phyloP scores from a whole-genome alignment of 495 filamentous ascomycete species.

The Tetracladium setigerum region DNA sequence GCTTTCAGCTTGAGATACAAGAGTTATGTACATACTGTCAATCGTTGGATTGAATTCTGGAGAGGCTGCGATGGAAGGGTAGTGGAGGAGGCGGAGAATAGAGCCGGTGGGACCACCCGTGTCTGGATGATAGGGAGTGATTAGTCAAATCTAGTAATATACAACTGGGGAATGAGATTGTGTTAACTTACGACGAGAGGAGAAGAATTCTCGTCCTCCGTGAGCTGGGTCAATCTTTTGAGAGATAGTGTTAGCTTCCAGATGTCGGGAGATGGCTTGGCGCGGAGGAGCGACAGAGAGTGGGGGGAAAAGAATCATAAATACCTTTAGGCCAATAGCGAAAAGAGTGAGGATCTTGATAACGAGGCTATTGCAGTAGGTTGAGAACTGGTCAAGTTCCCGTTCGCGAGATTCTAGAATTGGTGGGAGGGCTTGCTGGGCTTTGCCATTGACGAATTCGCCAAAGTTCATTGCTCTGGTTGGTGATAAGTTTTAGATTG shows the following conservation, averaged over 20 bases:
- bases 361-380: conserved; percentile 66
- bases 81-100: conserved; percentile 77
- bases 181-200: conserved; percentile 39
- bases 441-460: conserved; percentile 60
- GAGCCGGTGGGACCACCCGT: conserved; percentile 56
- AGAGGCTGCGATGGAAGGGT: conserved; percentile 47
- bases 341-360: conserved; percentile 65
- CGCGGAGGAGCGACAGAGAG: not conserved
- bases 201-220: conserved; percentile 62
- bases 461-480: conserved; percentile 86
- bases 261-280: not conserved
- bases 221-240: conserved; percentile 28
- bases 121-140: conserved; percentile 15
- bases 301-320: conserved; percentile 10
- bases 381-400: conserved; percentile 56
- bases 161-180: too few relatives aligned
- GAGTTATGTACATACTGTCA: too few relatives aligned
- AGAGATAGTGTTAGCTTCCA: not conserved
- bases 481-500: not conserved
- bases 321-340: conserved; percentile 56
- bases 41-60: conserved; percentile 38
- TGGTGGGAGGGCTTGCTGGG: conserved; percentile 72
- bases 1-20: too few relatives aligned
- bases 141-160: too few relatives aligned
- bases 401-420: conserved; percentile 51